Evolutionary conservation across 2,329 filamentous ascomycete genomes (phyloP), one percentile per base, ranked within the genome.

Genomic region (Aspergillus unguis): DNA sequence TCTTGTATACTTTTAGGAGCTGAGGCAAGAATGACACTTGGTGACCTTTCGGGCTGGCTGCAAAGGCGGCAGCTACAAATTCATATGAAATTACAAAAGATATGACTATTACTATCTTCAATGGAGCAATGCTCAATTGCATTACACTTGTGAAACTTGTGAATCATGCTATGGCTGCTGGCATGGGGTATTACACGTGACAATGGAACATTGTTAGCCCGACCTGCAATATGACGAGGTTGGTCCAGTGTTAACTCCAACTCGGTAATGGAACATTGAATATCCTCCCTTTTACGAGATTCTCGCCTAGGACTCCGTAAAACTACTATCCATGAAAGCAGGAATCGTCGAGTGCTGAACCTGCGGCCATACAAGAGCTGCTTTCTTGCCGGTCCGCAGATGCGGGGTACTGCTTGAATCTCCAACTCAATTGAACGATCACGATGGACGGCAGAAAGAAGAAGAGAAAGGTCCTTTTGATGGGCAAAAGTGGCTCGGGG

Each of bases 401-500:
- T 57, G 55, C 55, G 55, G 55, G 55, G 55, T 57, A 57, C 52
- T 25, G 48, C 38, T 55, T 53, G 36, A 47, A 44, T 17, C 29
- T 7, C 44, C 33, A 41, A 35, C 47, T 17, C 43, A 32, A 45
- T 33, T 31, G 59, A 61, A 56, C 58, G 54, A 56, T 52, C 49
- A 66, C 28, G 38, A 76, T 76, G 73, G 74, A 76, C 59, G 65
- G 66, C 25, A 71, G 74, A 36, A 77, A 77, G 64, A 89, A 90
- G 79, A 92, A 92, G 80, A 90, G 89, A 77, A 92, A 92, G 80
- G 88, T 92, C 47, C 78, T 92, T 45, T 77, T 92, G 57, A 92
- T 92, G 94, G 94, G 94, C 63, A 96, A 96, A 78, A 95, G 90
- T 58, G 94, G 94, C 50, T 96, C 92, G 0, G 94, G 94, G 50